These are phyloP conservation scores for Salix caprea DNA, from an alignment of 345 rosid genomes.

Conservation along the genomic window DNA sequence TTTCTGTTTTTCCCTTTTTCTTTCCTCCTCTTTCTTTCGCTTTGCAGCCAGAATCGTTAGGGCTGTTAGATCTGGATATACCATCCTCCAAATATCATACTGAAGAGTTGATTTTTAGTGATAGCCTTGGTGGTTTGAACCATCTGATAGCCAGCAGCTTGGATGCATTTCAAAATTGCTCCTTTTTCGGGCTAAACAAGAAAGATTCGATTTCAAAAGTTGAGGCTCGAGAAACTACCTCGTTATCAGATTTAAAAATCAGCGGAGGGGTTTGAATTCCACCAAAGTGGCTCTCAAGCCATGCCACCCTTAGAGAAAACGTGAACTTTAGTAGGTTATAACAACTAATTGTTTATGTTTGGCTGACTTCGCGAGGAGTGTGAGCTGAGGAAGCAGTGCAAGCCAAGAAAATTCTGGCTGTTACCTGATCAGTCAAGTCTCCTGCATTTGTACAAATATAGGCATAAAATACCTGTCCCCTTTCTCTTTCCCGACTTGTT, in stretches of 20 bases:
- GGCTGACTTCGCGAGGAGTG: conserved; percentile 17
- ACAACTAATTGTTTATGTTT: conserved; percentile 4
- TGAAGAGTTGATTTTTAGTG: conserved; percentile 63
- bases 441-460: conserved; percentile 21
- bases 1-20: background rate
- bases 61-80: conserved; percentile 68
- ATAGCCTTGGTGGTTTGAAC: conserved; percentile 81
- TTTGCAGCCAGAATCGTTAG: conserved; percentile 87
- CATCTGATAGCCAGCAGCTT: conserved; percentile 89
- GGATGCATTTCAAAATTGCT: conserved; percentile 79
- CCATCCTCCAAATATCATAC: conserved; percentile 58
- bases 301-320: conserved; percentile 2
- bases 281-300: background rate
- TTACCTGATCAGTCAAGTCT: conserved; percentile 4
- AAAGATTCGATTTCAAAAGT: conserved; percentile 57
- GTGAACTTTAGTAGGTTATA: background rate
- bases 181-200: conserved; percentile 27
- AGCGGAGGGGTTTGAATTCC: conserved; percentile 35
- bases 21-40: background rate
- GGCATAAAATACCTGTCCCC: conserved; percentile 3
- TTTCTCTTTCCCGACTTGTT: background rate
- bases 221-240: conserved; percentile 46
- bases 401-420: conserved; percentile 7
- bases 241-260: conserved; percentile 36
- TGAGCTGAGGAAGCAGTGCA: conserved; percentile 11